phyloP scores from a whole-genome alignment of 2,329 filamentous ascomycete species.

The Neonectria faginata region DNA sequence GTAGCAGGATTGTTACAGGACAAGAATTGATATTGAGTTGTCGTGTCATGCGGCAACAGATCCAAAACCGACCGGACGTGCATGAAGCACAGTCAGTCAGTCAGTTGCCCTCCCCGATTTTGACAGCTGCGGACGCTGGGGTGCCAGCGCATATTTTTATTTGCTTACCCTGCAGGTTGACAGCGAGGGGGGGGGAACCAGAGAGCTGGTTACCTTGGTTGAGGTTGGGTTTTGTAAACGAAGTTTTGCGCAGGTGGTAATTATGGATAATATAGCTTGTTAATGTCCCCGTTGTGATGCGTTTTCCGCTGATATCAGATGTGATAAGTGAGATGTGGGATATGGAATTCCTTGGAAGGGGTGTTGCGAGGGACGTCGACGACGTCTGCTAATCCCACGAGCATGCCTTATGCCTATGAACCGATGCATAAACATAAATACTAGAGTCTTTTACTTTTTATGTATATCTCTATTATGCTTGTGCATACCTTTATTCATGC shows the following conservation, averaged over 20 bases:
- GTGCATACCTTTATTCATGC: too few relatives aligned
- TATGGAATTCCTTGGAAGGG: background rate
- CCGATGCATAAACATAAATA: too few relatives aligned
- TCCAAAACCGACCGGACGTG: background rate
- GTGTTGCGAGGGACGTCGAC: too few relatives aligned
- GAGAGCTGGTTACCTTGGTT: background rate
- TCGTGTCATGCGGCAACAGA: background rate
- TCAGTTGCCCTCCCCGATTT: background rate
- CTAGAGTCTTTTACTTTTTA: too few relatives aligned
- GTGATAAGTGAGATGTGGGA: background rate
- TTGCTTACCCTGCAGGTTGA: conserved; percentile 1
- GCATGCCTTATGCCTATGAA: too few relatives aligned
- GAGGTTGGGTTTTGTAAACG: background rate
- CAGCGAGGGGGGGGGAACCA: background rate
- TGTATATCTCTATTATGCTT: too few relatives aligned
- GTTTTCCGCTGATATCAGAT: background rate
- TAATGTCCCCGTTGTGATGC: background rate
- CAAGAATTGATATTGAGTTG: too few relatives aligned
- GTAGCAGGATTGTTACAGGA: conserved; percentile 43
- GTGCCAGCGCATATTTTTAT: background rate
- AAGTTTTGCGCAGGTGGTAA: background rate
- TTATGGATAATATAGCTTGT: background rate
- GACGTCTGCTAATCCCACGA: too few relatives aligned
- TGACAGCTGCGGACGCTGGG: conserved; percentile 1
- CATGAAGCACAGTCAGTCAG: background rate